Evolutionary conservation across 1,284 basidiomycete genomes (phyloP).

Genomic region (Hemileia vastatrix): DNA sequence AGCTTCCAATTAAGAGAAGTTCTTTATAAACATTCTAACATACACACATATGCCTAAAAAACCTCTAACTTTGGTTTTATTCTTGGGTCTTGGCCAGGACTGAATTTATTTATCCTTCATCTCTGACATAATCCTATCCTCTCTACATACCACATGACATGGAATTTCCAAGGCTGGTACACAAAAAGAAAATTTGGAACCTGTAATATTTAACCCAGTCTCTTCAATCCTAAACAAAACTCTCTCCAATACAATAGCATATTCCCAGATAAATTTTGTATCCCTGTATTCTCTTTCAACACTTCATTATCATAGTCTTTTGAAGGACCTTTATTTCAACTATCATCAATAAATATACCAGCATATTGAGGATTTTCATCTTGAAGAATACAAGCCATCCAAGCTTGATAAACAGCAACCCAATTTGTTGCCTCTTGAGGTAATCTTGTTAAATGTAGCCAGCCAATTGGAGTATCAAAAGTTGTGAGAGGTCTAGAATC

Average conservation of each 20-base stretch:
- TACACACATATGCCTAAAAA: not conserved
- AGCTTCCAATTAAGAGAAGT: not conserved
- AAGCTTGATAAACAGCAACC: too few species aligned
- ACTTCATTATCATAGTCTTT: not conserved
- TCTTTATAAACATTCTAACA: slow-evolving; percentile 3
- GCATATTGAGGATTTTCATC: too few species aligned
- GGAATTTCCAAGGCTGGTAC: not conserved
- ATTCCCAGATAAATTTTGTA: slow-evolving; percentile 5
- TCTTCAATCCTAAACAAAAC: not conserved
- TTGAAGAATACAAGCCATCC: too few species aligned
- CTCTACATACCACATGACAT: not conserved
- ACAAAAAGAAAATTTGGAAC: not conserved
- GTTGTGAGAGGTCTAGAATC: too few species aligned
- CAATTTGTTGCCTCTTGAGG: too few species aligned
- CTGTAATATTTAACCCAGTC: not conserved
- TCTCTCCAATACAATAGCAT: not conserved
- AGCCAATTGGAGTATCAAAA: too few species aligned
- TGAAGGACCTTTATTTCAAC: too few species aligned
- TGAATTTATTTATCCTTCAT: not conserved
- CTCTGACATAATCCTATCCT: not conserved
- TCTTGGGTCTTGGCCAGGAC: not conserved
- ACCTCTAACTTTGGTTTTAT: not conserved
- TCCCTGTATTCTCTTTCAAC: not conserved
- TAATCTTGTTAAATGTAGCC: too few species aligned
- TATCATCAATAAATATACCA: too few species aligned